Evolutionary conservation across 306 rosid species (phyloP).

Genomic region (Morella rubra): DNA sequence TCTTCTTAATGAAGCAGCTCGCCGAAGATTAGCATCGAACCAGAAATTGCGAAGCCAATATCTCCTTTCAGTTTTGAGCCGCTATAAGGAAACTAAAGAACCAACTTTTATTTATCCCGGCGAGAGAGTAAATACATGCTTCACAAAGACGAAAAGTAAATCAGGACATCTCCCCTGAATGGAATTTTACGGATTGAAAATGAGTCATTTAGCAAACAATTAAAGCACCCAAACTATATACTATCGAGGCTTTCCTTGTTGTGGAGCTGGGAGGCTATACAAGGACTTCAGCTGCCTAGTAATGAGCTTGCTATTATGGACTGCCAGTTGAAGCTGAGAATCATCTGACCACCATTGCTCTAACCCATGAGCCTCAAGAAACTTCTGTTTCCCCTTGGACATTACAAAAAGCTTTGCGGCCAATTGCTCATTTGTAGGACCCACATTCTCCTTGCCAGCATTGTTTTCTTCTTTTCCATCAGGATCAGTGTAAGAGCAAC

Average conservation of each 20-base stretch:
- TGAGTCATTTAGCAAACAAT: constrained; percentile 10
- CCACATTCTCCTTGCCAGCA: constrained; percentile 50
- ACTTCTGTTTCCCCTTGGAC: constrained; percentile 88
- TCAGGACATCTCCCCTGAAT: not conserved
- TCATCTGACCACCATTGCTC: constrained; percentile 99
- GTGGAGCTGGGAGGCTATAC: constrained; percentile 51
- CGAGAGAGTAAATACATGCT: too few relatives aligned
- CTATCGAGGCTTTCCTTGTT: constrained; percentile 26
- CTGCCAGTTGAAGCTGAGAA: constrained; percentile 73
- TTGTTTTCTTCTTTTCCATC: constrained; percentile 38
- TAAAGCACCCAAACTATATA: constrained; percentile 1
- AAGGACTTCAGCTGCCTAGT: constrained; percentile 81
- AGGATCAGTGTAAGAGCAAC: constrained; percentile 74
- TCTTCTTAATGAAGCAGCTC: too few relatives aligned
- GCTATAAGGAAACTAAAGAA: too few relatives aligned
- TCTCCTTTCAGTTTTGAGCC: too few relatives aligned
- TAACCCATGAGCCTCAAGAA: constrained; percentile 90
- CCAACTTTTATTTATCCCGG: too few relatives aligned
- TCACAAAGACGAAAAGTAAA: too few relatives aligned
- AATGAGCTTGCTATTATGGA: constrained; percentile 75
- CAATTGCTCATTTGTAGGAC: constrained; percentile 46
- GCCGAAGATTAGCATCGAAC: too few relatives aligned
- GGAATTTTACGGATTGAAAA: constrained; percentile 22
- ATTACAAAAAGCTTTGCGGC: constrained; percentile 82
- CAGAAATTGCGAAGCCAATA: too few relatives aligned